Base-by-base conservation (phyloP, 345 rosid species). In the Balakata baccata region DNA sequence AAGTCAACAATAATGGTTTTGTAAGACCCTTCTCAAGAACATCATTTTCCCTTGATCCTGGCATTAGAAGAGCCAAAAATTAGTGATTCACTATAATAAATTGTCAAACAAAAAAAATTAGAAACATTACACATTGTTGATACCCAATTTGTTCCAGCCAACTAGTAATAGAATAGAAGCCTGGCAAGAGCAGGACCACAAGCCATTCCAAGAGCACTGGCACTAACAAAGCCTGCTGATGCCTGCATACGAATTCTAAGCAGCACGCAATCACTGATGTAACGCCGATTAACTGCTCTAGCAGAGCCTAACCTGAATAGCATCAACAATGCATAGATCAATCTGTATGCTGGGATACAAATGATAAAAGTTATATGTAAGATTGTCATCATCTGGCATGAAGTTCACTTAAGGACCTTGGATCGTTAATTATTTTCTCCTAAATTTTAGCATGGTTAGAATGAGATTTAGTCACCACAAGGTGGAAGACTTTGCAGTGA, bases 191-290 rank as follows among this genome's bases (percentile, higher is more conserved):
- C 98, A 66, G 99, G 99, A 83, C 99, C 99, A 85, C 97, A 91
- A 54, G 99, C 99, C 99, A 96, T 93, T 79, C 99, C 98, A 34
- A 96, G 94, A 78, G 99, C 99, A 90, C 99, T 96, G 76, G 99
- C 99, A 87, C 99, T 96, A 75, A 96, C 99, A 85, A 96, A 96
- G 69, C 95, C 99, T 0, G 99, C 98, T 0, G 99, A 96, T 80
- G 99, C 97, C 80, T 96, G 96, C 99, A 96, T 86, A 49, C 98
- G 91, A 77, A 90, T 79, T 78, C 84, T 90, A 68, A 89, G 80
- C 18, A 98, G 98, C 63, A 93, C 99, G 76, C 98, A 93, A 66
- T 96, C 98, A 75, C 99, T 96, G 78, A 96, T 96, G 78, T 93
- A 96, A 46, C 98, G 92, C 72, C 99, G 77, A 80, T 96, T 96